These are phyloP conservation scores for Paulownia fortunei DNA, from an alignment of 257 asterid genomes.

Conservation along the genomic window DNA sequence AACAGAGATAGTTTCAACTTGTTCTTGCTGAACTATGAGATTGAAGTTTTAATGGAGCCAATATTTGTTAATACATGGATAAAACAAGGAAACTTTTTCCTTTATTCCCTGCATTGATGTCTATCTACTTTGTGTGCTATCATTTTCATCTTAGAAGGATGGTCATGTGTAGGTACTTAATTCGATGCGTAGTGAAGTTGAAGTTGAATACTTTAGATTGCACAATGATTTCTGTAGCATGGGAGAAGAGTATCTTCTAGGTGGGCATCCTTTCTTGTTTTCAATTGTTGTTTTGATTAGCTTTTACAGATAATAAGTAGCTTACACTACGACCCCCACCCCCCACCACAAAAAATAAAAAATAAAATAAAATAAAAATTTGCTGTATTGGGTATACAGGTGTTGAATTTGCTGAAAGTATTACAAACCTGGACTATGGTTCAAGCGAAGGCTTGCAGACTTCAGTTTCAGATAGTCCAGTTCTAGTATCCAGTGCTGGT, in stretches of 20 bases:
- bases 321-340: neutral
- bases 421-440: conserved; percentile 64
- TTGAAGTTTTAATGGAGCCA: no score
- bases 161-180: conserved; percentile 56
- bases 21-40: no score
- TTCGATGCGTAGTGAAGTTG: conserved; percentile 53
- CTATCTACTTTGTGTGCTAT: no score
- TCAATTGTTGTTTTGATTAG: neutral
- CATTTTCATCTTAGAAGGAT: no score
- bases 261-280: conserved; percentile 40
- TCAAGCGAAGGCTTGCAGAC: conserved; percentile 62
- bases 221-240: conserved; percentile 65
- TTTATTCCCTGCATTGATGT: no score
- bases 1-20: no score
- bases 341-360: neutral
- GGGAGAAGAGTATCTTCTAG: conserved; percentile 88
- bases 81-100: no score
- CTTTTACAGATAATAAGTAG: neutral
- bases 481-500: conserved; percentile 45
- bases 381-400: conserved; percentile 47
- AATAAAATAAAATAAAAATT: no score
- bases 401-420: conserved; percentile 74
- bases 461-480: conserved; percentile 52
- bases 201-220: conserved; percentile 57
- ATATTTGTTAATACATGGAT: no score